Percentiles rank a stretch among this genome's conserved stretches.
phyloP scores from a whole-genome alignment of 164 flowering plant species.

The Kalanchoe fedtschenkoi region DNA sequence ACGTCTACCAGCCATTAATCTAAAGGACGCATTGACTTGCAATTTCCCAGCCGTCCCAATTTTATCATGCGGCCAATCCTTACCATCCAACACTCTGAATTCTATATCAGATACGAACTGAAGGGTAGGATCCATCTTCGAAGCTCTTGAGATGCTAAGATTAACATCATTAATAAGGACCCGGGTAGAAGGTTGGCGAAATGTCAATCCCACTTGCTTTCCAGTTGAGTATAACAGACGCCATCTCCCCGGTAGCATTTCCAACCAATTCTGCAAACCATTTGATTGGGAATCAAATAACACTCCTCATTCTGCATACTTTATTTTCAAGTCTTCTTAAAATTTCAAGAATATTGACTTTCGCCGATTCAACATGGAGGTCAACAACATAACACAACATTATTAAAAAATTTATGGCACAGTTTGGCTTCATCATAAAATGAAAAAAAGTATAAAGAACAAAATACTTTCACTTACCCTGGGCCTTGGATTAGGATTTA shows the following conservation, averaged over 20 bases:
- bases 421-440: not conserved
- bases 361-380: not conserved
- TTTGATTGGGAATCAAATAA: not conserved
- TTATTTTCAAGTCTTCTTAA: not conserved
- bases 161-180: conserved; percentile 60
- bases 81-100: conserved; percentile 52
- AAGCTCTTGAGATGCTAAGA: conserved; percentile 31
- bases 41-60: conserved; percentile 49
- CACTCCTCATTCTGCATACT: not conserved
- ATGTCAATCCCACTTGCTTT: conserved; percentile 78
- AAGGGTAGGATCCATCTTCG: conserved; percentile 28
- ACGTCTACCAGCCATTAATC: conserved; percentile 51
- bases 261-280: conserved; percentile 64
- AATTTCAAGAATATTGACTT: not conserved
- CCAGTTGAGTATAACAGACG: conserved; percentile 81
- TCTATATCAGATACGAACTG: conserved; percentile 43
- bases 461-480: conserved; percentile 31
- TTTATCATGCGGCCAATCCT: conserved; percentile 78
- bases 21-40: conserved; percentile 32
- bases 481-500: conserved; percentile 69
- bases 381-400: not conserved
- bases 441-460: not conserved
- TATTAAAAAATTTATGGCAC: not conserved
- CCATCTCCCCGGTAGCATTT: conserved; percentile 85
- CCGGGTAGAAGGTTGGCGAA: conserved; percentile 66